These are phyloP conservation scores for Cylindrodendrum hubeiense DNA, from an alignment of 2,329 filamentous ascomycete species.

Conservation along the genomic window DNA sequence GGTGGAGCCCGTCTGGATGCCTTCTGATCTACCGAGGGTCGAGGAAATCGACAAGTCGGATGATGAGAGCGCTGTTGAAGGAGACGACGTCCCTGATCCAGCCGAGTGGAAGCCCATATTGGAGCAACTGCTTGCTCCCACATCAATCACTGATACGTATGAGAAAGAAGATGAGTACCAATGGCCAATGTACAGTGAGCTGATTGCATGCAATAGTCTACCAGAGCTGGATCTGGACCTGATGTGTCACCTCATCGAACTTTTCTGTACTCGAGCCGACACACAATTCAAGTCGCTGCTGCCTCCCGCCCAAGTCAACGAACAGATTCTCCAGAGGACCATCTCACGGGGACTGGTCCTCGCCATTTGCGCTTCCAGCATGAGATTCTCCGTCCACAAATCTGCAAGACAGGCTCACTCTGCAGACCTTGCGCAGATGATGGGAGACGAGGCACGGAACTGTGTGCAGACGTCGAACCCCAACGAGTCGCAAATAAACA, in stretches of 20 bases:
- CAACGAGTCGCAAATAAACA: not conserved
- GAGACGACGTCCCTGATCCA: not conserved
- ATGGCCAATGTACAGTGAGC: not conserved
- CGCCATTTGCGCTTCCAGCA: conserved; percentile 22
- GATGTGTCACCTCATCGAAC: conserved; percentile 2
- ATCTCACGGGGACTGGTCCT: conserved; percentile 1
- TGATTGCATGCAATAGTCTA: not conserved
- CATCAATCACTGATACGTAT: not conserved
- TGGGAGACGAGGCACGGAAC: conserved; percentile 1
- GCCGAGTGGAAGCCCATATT: conserved; percentile 1
- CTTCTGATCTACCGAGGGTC: not conserved
- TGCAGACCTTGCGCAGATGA: not conserved
- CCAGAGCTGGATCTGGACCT: not conserved
- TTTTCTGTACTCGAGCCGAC: conserved; percentile 5
- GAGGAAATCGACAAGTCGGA: conserved; percentile 8
- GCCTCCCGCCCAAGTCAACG: not conserved
- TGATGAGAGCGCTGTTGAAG: not conserved
- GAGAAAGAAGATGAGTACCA: not conserved
- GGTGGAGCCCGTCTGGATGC: not conserved
- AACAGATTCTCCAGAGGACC: not conserved
- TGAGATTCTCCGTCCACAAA: conserved; percentile 19
- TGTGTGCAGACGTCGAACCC: not conserved
- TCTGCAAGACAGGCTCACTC: not conserved
- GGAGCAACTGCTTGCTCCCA: not conserved
- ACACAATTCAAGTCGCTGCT: conserved; percentile 9